A percentile compares a stretch with the other conserved stretches of the same genome.
These are phyloP conservation scores for Elsinoe batatas DNA, from an alignment of 2,329 filamentous ascomycete genomes.

Conservation along the genomic window DNA sequence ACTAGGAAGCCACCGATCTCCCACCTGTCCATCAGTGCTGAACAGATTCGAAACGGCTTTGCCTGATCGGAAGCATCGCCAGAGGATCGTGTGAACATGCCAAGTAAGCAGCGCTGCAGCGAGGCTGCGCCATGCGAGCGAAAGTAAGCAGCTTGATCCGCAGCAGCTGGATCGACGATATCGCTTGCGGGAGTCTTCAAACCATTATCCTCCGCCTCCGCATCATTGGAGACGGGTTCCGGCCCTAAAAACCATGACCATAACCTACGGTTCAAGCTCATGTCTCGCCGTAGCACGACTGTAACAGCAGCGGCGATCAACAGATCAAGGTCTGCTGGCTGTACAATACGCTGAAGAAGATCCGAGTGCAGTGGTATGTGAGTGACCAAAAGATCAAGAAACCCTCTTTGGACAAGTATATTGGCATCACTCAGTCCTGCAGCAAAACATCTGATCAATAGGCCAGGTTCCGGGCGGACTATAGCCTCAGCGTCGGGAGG, in stretches of 20 bases:
- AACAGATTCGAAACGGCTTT: conserved; percentile 78
- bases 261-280: conserved; percentile 90
- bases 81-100: conserved; percentile 57
- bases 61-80: conserved; percentile 57
- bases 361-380: conserved; percentile 77
- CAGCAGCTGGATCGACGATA: conserved; percentile 38
- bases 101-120: conserved; percentile 62
- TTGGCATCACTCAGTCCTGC: conserved; percentile 82
- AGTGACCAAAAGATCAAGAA: conserved; percentile 82
- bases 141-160: conserved; percentile 61
- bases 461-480: conserved; percentile 79
- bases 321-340: conserved; percentile 65
- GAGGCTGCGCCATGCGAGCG: conserved; percentile 65
- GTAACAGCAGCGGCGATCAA: conserved; percentile 74
- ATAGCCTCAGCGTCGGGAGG: conserved; percentile 53
- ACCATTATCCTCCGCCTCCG: conserved; percentile 18
- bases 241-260: conserved; percentile 95
- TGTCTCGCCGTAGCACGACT: conserved; percentile 82
- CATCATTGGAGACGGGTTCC: conserved; percentile 38
- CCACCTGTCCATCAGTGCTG: conserved; percentile 97
- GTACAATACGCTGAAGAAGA: conserved; percentile 67
- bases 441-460: conserved; percentile 83
- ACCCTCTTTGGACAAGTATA: conserved; percentile 84
- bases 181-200: conserved; percentile 19
- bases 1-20: conserved; percentile 88